These are phyloP conservation scores for Gelatoporia subvermispora DNA, from an alignment of 768 basidiomycete genomes.

Conservation along the genomic window DNA sequence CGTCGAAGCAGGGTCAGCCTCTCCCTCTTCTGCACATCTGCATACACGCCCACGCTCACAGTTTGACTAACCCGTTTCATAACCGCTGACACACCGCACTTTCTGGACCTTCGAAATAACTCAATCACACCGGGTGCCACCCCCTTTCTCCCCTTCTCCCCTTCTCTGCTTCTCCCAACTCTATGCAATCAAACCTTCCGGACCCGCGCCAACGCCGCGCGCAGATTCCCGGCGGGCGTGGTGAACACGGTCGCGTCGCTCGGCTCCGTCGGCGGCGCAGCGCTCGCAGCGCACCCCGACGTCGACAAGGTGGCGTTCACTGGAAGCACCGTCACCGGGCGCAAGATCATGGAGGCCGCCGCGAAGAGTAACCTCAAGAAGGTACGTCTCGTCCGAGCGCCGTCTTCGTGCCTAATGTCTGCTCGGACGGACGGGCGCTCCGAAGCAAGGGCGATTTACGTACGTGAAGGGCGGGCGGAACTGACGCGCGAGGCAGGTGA, in stretches of 20 bases:
- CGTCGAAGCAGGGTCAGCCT: slow-evolving; percentile 72
- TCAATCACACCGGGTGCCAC: too few relatives aligned
- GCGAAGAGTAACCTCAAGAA: slow-evolving; percentile 94
- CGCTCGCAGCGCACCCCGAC: slow-evolving; percentile 73
- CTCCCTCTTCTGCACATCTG: background rate
- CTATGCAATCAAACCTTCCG: slow-evolving; percentile 11
- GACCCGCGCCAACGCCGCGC: background rate
- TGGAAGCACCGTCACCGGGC: slow-evolving; percentile 84
- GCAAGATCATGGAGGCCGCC: slow-evolving; percentile 88
- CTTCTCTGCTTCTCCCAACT: slow-evolving; percentile 5
- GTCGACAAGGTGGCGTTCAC: slow-evolving; percentile 97
- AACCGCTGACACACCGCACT: too few relatives aligned
- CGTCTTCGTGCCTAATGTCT: too few relatives aligned
- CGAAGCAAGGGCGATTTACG: too few relatives aligned
- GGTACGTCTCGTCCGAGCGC: slow-evolving; percentile 33
- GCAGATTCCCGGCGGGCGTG: slow-evolving; percentile 86
- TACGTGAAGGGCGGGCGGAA: background rate
- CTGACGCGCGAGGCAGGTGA: slow-evolving; percentile 45
- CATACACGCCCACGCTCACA: background rate
- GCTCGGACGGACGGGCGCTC: background rate
- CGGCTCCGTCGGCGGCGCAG: slow-evolving; percentile 79
- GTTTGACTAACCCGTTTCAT: background rate
- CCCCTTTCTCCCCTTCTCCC: background rate
- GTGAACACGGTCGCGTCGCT: slow-evolving; percentile 84
- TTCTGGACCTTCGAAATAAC: too few relatives aligned